A percentile compares a stretch with the other conserved stretches of the same genome.
Conservation (phyloP, 768 basidiomycete genomes). For the Leccinum variicolor region DNA sequence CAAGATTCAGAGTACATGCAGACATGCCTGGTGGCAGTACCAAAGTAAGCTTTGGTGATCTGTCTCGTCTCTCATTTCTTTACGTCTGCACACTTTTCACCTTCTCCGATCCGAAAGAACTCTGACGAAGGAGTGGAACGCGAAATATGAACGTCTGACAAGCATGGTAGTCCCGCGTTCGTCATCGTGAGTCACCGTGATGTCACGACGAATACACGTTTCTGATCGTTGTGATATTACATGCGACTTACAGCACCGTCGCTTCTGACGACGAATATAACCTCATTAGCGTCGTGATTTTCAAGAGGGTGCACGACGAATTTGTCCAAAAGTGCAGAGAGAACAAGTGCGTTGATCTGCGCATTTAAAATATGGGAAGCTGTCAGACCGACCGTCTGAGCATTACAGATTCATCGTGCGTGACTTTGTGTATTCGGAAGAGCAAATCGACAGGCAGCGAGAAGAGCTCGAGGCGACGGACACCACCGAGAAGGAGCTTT, state of each 20-base stretch:
- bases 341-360: slow-evolving; percentile 64
- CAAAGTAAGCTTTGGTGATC: slow-evolving; percentile 59
- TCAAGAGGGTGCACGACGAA: slow-evolving; percentile 88
- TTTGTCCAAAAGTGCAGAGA: slow-evolving; percentile 94
- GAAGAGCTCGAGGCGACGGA: slow-evolving; percentile 79
- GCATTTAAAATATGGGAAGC: not conserved
- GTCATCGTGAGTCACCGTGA: slow-evolving; percentile 56
- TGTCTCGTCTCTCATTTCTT: not conserved
- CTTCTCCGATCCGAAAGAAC: slow-evolving; percentile 45
- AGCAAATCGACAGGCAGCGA: slow-evolving; percentile 72
- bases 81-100: slow-evolving; percentile 12
- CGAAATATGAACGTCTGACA: slow-evolving; percentile 83
- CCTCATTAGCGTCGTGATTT: slow-evolving; percentile 82
- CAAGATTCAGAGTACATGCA: slow-evolving; percentile 92
- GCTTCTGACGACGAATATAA: slow-evolving; percentile 86
- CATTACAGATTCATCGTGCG: slow-evolving; percentile 78
- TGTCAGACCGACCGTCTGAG: slow-evolving; percentile 7
- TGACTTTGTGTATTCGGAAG: slow-evolving; percentile 91
- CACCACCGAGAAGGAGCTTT: slow-evolving; percentile 91
- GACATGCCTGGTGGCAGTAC: slow-evolving; percentile 89
- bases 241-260: slow-evolving; percentile 49
- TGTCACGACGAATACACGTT: slow-evolving; percentile 13
- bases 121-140: slow-evolving; percentile 82
- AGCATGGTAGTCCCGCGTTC: slow-evolving; percentile 93
- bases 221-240: slow-evolving; percentile 13